Conservation (phyloP, 2,329 filamentous ascomycete genomes). For the Rosellinia necatrix region DNA sequence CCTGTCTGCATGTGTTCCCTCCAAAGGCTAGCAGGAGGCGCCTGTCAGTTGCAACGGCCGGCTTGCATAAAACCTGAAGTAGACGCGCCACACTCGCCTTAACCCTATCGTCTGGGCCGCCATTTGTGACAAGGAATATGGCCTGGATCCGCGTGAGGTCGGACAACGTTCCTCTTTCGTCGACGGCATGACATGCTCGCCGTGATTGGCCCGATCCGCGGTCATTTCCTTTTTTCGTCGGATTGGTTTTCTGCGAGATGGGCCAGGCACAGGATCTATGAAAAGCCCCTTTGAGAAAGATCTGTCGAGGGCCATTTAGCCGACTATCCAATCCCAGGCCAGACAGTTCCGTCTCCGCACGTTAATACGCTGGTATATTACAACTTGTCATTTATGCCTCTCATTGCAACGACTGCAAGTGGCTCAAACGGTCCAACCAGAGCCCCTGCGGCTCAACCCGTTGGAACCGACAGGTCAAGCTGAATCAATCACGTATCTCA, state of each 20-base stretch:
- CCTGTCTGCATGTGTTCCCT: slow-evolving; percentile 8
- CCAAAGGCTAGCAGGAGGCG: slow-evolving; percentile 1
- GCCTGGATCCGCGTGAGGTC: slow-evolving; percentile 4
- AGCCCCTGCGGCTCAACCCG: background rate
- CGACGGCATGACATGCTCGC: slow-evolving; percentile 4
- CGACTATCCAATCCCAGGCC: slow-evolving; percentile 9
- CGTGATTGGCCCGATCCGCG: slow-evolving; percentile 8
- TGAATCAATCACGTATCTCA: slow-evolving; percentile 4
- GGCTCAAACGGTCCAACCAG: slow-evolving; percentile 4
- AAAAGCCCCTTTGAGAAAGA: slow-evolving; percentile 8
- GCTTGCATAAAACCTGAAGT: slow-evolving; percentile 20
- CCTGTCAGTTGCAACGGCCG: slow-evolving; percentile 15
- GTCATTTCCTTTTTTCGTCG: background rate
- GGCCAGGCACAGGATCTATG: slow-evolving; percentile 25
- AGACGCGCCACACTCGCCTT: background rate
- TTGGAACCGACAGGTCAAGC: slow-evolving; percentile 4
- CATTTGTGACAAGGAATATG: background rate
- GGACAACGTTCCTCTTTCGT: slow-evolving; percentile 16
- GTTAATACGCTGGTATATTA: background rate
- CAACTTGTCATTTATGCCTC: slow-evolving; percentile 16
- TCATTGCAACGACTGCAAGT: slow-evolving; percentile 8
- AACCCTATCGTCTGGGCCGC: background rate
- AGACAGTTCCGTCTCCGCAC: background rate
- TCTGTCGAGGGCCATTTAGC: slow-evolving; percentile 12
- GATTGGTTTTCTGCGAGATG: slow-evolving; percentile 12